A percentile compares a stretch with the other conserved stretches of the same genome.
Evolutionary conservation across 352 stramenopile genomes (phyloP).

Genomic region (Globisporangium polare): DNA sequence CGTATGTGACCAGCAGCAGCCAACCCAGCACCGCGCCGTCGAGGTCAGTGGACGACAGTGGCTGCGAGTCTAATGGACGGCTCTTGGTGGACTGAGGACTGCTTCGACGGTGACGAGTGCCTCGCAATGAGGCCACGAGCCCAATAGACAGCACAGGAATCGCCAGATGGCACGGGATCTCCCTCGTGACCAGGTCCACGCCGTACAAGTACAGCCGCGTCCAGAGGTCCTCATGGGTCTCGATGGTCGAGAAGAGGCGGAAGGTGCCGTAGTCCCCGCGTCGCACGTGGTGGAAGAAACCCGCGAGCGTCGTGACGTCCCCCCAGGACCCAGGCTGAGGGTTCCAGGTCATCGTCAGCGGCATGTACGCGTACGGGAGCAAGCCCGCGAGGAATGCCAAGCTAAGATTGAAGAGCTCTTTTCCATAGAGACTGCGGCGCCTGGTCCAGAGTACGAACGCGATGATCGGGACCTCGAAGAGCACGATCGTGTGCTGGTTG

Average conservation of each 20-base stretch:
- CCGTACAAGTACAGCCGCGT: slow-evolving; percentile 70
- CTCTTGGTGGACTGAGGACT: background rate
- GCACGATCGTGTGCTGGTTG: slow-evolving; percentile 96
- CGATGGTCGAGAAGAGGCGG: slow-evolving; percentile 83
- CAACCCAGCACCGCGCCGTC: slow-evolving; percentile 9
- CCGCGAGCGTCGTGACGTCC: slow-evolving; percentile 75
- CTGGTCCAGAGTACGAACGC: slow-evolving; percentile 65
- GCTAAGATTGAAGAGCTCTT: slow-evolving; percentile 38
- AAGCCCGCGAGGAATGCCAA: slow-evolving; percentile 77
- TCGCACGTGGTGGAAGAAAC: slow-evolving; percentile 90
- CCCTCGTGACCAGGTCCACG: slow-evolving; percentile 51
- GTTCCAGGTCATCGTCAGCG: slow-evolving; percentile 52
- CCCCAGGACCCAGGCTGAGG: slow-evolving; percentile 92
- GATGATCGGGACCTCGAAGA: slow-evolving; percentile 90
- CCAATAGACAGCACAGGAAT: slow-evolving; percentile 33
- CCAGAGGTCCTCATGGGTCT: slow-evolving; percentile 59
- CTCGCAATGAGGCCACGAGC: slow-evolving; percentile 20
- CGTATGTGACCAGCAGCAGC: slow-evolving; percentile 52
- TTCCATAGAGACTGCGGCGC: slow-evolving; percentile 23
- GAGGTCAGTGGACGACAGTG: background rate
- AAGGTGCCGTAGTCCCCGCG: slow-evolving; percentile 94
- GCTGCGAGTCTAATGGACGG: background rate
- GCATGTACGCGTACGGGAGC: slow-evolving; percentile 86
- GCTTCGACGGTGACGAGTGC: background rate
- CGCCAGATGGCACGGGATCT: slow-evolving; percentile 48